Evolutionary conservation across 164 flowering plant genomes (phyloP).

Genomic region (Protea cynaroides): DNA sequence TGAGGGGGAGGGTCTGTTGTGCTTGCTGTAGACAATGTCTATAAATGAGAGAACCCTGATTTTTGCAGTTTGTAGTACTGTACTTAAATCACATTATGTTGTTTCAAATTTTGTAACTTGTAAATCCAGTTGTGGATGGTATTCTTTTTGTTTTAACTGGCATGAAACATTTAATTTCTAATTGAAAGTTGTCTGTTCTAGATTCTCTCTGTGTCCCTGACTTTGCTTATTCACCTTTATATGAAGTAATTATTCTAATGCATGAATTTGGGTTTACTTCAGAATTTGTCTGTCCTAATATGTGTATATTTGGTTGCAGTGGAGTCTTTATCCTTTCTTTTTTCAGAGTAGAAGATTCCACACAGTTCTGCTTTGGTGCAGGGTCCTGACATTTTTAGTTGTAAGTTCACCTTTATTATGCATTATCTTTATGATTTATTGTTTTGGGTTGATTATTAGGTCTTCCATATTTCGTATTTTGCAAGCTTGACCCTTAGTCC

Average conservation of each 20-base stretch:
- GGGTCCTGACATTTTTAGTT: slow-evolving; percentile 91
- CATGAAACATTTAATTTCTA: no score
- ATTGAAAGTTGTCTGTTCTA: no score
- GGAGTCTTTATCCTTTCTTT: slow-evolving; percentile 96
- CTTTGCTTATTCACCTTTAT: not conserved
- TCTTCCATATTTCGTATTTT: no score
- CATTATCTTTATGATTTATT: not conserved
- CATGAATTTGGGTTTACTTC: not conserved
- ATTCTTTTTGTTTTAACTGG: no score
- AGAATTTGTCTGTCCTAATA: slow-evolving; percentile 1
- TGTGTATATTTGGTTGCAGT: slow-evolving; percentile 50
- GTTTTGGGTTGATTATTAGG: not conserved
- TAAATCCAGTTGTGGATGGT: no score
- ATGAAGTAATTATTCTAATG: not conserved
- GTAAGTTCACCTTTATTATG: slow-evolving; percentile 44
- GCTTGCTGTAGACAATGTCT: no score
- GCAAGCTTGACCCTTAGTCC: no score
- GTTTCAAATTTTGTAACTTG: no score
- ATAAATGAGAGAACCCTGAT: no score
- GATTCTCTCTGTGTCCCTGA: not conserved
- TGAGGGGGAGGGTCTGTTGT: no score
- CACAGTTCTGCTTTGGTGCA: slow-evolving; percentile 94
- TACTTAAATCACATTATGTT: no score
- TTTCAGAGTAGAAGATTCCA: slow-evolving; percentile 83
- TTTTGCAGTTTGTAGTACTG: no score